Base-by-base conservation (phyloP, 1,139 yeast species). In the Spencermartinsiella ligniputridi region DNA sequence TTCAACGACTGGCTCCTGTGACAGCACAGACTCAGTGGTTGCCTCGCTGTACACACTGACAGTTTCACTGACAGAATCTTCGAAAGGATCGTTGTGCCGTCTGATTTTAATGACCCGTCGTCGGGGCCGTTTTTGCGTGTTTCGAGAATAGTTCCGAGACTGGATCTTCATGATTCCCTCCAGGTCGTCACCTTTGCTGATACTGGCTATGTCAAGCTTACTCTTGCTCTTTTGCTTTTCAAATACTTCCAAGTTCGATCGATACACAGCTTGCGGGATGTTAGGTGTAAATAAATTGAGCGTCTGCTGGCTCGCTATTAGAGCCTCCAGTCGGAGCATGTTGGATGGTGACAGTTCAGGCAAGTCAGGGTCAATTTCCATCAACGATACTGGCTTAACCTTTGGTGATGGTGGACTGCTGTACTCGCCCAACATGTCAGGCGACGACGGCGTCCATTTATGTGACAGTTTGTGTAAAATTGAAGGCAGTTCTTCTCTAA, bases 401-500 rank as follows among this genome's bases (percentile, higher is more conserved):
- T 53, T 42, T 2, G 55, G 51, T 2, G 52, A 44, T 2, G 57
- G 42, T 12, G 58, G 49, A n/a, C 13, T 27, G n/a, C 32, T 27
- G 32, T 27, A 27, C 18, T 51, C 42, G n/a, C 52, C 42, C 33
- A 47, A 32, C 37, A 22, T 13, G 18, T 27, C 12, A 35, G 32
- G 6, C 24, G 43, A 16, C 32, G 32, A 20, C 17, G 77, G 76
- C 3, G 87, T 78, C 72, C 86, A 88, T 54, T 77, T 78, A 54
- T 85, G 78, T 19, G 90, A 81, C 47, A 87, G 74, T 55, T 82
- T 79, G 63, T 88, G 92, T 42, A 88, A 72, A 37, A 87, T 78
- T 3, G 88, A 81, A 1, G 96, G 96, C 45, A 88, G 70, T 40
- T 89, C 85, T 61, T 88, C 96, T 49, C 94, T 72, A 65, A 88